phyloP scores from a whole-genome alignment of 306 rosid genomes.

The Citrullus mucosospermus region DNA sequence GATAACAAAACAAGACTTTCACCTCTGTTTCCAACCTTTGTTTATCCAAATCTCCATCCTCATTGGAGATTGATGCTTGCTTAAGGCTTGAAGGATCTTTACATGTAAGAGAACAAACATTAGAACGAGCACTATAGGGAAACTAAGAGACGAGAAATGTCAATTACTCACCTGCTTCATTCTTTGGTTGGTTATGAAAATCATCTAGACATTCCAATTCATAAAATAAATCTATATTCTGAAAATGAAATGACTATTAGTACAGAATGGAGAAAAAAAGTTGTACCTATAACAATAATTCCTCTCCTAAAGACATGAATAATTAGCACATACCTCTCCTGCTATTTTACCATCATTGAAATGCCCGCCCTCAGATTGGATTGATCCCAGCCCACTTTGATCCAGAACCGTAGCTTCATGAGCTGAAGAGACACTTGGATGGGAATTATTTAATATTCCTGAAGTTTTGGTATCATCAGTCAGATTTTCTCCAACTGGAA shows the following conservation, averaged over 20 bases:
- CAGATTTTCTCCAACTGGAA: slow-evolving; percentile 13
- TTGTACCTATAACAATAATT: not conserved
- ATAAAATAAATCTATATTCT: slow-evolving; percentile 48
- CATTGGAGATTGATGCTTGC: slow-evolving; percentile 5
- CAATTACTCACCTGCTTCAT: slow-evolving; percentile 25
- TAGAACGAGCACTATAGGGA: slow-evolving; percentile 9
- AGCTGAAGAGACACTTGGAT: slow-evolving; percentile 18
- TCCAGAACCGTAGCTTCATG: slow-evolving; percentile 21
- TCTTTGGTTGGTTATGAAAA: slow-evolving; percentile 25
- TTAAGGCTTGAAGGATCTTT: slow-evolving; percentile 3
- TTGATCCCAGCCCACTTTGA: slow-evolving; percentile 12
- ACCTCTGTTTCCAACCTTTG: slow-evolving; percentile 25
- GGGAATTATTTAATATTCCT: slow-evolving; percentile 20
- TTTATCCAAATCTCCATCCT: slow-evolving; percentile 9
- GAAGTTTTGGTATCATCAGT: slow-evolving; percentile 15
- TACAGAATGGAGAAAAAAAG: slow-evolving; percentile 4
- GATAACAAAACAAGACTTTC: not conserved
- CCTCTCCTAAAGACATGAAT: not conserved
- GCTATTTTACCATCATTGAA: slow-evolving; percentile 27
- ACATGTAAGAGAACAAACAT: slow-evolving; percentile 11
- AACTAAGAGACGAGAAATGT: not conserved
- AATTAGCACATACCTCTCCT: slow-evolving; percentile 35
- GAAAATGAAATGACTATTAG: slow-evolving; percentile 12
- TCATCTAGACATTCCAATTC: slow-evolving; percentile 52
- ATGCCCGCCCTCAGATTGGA: slow-evolving; percentile 25